Base-by-base conservation (phyloP, 1,284 basidiomycete genomes). In the Albatrellus sp. region DNA sequence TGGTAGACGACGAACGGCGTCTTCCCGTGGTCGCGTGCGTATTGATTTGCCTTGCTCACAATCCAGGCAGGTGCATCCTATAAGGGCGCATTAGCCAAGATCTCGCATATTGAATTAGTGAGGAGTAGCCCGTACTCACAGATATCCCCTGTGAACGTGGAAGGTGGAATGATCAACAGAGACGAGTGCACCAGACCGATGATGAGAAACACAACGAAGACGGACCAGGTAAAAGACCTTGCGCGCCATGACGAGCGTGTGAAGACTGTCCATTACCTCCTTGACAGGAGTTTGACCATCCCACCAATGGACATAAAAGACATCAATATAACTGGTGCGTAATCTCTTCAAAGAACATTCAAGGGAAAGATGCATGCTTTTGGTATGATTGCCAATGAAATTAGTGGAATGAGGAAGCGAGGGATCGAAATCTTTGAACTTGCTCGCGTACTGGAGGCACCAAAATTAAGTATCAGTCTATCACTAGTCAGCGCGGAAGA, bases 1-100 rank as follows among this genome's bases (percentile, higher is more conserved):
- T 76, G 72, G 50, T 76, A 76, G 47, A 76, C 60, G 11, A 64
- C 58, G 52, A 76, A 76, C 1, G 67, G 71, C 0, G 68, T 66
- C 52, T 70, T 64, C 5, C 66, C 69, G 35, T 66, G 60, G 31
- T 65, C 59, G 3, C 62, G 52, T 14, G 49, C 49, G 30, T 63
- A 66, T 40, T 60, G 58, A 42, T 67, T 66, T 1, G 62, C 64
- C 42, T 58, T 55, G 1, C 61, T 45, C 8, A 66, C 65, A 6
- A 65, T 50, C 64, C 65, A 66, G 2, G 64, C 64, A 1, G 71
- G 70, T 4, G 64, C 68, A 9, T 59, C 61, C 45, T 53, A 67
- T 48, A 66, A 4, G 24, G 12, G 1, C 34, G 34, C 24, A n/a
- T n/a, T n/a, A n/a, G n/a, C n/a, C n/a, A n/a, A n/a, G n/a, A n/a